A percentile compares a stretch with the other conserved stretches of the same genome.
Evolutionary conservation across 768 basidiomycete genomes (phyloP).

Genomic region (Thelephora ganbajun): DNA sequence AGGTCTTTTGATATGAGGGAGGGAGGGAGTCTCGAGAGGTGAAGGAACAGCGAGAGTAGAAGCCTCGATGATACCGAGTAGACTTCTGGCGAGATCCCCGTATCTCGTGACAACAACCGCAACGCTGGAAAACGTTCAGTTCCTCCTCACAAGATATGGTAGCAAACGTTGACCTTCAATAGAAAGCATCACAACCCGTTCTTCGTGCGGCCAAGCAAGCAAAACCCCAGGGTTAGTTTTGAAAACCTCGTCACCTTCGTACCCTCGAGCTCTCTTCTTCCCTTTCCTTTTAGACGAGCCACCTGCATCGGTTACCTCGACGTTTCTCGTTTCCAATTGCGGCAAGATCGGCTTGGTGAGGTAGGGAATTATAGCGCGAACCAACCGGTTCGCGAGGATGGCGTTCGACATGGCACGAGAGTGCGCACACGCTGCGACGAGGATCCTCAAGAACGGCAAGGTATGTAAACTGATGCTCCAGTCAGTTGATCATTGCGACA

Average conservation of each 20-base stretch:
- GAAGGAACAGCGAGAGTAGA: conserved; percentile 40
- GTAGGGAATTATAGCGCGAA: conserved; percentile 35
- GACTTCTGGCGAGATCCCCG: conserved; percentile 35
- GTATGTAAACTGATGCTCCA: conserved; percentile 19
- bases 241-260: conserved; percentile 67
- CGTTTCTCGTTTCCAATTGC: conserved; percentile 4
- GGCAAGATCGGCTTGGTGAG: conserved; percentile 27
- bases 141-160: background rate
- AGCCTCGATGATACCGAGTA: conserved; percentile 47
- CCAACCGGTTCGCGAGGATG: conserved; percentile 34
- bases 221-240: conserved; percentile 30
- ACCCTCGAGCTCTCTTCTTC: conserved; percentile 57
- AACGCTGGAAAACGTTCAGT: conserved; percentile 28
- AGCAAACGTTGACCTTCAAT: conserved; percentile 44
- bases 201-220: conserved; percentile 30
- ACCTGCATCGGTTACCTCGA: background rate
- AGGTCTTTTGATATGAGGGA: conserved; percentile 40
- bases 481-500: background rate
- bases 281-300: conserved; percentile 27
- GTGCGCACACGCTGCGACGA: conserved; percentile 27
- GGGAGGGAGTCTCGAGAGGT: conserved; percentile 40
- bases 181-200: conserved; percentile 36
- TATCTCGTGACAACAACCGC: conserved; percentile 30
- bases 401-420: conserved; percentile 34
- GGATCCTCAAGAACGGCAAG: conserved; percentile 29